Evolutionary conservation across 2,329 filamentous ascomycete genomes (phyloP), one percentile per base, ranked within the genome.

Genomic region (Lecanicillium sp.): DNA sequence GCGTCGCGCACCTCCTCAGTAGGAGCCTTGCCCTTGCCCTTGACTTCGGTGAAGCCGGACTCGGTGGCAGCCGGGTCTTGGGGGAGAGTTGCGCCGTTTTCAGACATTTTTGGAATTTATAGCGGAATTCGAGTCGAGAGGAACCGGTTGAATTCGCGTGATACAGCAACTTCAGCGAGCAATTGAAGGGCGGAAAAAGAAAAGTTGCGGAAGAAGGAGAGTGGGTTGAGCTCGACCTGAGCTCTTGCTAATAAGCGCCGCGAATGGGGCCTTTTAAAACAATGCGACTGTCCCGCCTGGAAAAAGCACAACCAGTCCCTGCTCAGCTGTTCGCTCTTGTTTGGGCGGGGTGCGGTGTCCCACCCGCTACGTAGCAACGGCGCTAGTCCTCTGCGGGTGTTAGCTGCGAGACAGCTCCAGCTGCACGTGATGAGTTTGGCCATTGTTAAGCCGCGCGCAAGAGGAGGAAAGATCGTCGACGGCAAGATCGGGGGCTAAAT

Each of bases 21-120:
- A 36, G 67, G 57, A 35, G 77, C 74, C 72, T 95, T 95, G 68
- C 87, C 87, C 73, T 95, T 95, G 64, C 85, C 86, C 74, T 94
- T 94, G 61, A 70, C 66, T 54, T 78, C 71, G 45, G 73, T 58
- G 45, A 59, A 55, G 51, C 56, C 51, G 48, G 54, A 57, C 45
- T 59, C 57, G 37, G 52, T 45, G 43, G 56, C 55, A 51, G 68
- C 55, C 54, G 64, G 53, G 52, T 68, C 62, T 52, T 67, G 54
- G 40, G 71, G 63, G 56, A 67, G 57, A 45, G 67, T 68, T 49
- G 64, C 55, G 47, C 63, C 62, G 63, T 71, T 73, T 48, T 69
- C 63, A 53, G 70, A 61, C 70, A 77, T 72, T 50, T 39, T 51
- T 44, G 40, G 41, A 42, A 51, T 40, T 19, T 42, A 12, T 22